A percentile compares a stretch with the other conserved stretches of the same genome.
These are phyloP conservation scores for Umbelopsis sp. DNA, from an alignment of 192 early-diverging fungal genomes.

Conservation along the genomic window DNA sequence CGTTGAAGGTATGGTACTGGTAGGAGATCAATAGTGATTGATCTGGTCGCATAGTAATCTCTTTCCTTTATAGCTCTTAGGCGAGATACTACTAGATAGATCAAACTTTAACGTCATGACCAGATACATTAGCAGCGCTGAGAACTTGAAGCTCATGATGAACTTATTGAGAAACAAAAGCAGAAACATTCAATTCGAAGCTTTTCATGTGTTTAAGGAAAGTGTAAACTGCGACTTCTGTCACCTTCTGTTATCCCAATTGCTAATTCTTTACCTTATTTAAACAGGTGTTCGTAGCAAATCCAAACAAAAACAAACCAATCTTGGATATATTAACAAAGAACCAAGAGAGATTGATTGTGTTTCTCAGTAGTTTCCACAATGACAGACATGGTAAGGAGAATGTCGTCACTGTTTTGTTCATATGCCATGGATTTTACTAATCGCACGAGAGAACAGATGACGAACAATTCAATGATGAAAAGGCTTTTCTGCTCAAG, in stretches of 20 bases:
- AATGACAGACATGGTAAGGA: conserved; percentile 87
- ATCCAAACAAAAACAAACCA: conserved; percentile 93
- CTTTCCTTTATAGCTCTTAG: conserved; percentile 68
- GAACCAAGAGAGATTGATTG: conserved; percentile 88
- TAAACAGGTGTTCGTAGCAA: conserved; percentile 92
- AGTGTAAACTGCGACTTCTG: background rate
- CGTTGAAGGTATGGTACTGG: conserved; percentile 77
- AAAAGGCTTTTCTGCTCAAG: conserved; percentile 94
- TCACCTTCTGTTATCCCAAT: background rate
- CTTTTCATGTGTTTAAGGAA: conserved; percentile 99
- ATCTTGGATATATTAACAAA: conserved; percentile 90
- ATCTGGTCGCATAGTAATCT: background rate
- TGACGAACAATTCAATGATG: conserved; percentile 99
- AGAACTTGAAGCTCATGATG: conserved; percentile 98
- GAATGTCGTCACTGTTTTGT: background rate
- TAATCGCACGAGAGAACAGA: conserved; percentile 49
- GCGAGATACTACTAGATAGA: conserved; percentile 95
- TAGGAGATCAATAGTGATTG: background rate
- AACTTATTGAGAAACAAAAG: conserved; percentile 92
- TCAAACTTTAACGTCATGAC: conserved; percentile 96
- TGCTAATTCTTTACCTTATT: background rate
- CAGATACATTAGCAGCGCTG: conserved; percentile 86
- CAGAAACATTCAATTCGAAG: conserved; percentile 99
- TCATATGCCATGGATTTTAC: background rate
- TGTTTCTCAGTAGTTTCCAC: conserved; percentile 90